Conservation (phyloP, 2,329 filamentous ascomycete species). For the Fusarium tricinctum region DNA sequence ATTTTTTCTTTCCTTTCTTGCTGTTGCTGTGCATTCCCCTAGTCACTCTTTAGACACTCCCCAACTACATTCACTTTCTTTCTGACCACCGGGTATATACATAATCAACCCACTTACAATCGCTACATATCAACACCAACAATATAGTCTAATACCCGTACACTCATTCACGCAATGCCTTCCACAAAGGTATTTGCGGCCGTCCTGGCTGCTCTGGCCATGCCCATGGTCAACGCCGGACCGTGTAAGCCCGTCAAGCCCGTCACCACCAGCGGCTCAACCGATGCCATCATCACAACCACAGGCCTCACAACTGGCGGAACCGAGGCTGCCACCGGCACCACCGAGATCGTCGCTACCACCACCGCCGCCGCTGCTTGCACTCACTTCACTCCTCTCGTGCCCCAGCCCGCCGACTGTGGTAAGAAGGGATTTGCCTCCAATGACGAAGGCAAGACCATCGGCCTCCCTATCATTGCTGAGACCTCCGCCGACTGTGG, state of each 20-base stretch:
- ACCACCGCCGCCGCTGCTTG: conserved; percentile 31
- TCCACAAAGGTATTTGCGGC: conserved; percentile 42
- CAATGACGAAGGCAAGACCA: conserved; percentile 17
- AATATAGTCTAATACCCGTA: conserved; percentile 15
- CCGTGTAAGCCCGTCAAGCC: conserved; percentile 37
- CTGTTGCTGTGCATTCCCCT: conserved; percentile 31
- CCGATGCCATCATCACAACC: conserved; percentile 20
- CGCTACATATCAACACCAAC: conserved; percentile 16
- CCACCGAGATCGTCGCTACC: conserved; percentile 19
- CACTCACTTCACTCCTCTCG: conserved; percentile 28
- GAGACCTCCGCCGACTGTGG: conserved; percentile 20
- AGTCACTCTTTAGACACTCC: conserved; percentile 36
- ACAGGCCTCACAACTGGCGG: conserved; percentile 26
- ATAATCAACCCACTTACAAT: conserved; percentile 17
- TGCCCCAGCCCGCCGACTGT: conserved; percentile 10
- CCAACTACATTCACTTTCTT: conserved; percentile 31
- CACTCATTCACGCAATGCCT: conserved; percentile 22
- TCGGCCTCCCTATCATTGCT: background rate
- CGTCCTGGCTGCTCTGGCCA: conserved; percentile 37
- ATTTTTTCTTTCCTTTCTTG: conserved; percentile 20
- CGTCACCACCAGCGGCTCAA: conserved; percentile 24
- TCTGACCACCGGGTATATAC: background rate
- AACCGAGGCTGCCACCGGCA: conserved; percentile 22
- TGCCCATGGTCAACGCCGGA: conserved; percentile 29
- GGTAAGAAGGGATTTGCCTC: conserved; percentile 17